A percentile compares a stretch with the other conserved stretches of the same genome.
Conservation (phyloP, 1,284 basidiomycete genomes). For the Sporisorium graminicola region DNA sequence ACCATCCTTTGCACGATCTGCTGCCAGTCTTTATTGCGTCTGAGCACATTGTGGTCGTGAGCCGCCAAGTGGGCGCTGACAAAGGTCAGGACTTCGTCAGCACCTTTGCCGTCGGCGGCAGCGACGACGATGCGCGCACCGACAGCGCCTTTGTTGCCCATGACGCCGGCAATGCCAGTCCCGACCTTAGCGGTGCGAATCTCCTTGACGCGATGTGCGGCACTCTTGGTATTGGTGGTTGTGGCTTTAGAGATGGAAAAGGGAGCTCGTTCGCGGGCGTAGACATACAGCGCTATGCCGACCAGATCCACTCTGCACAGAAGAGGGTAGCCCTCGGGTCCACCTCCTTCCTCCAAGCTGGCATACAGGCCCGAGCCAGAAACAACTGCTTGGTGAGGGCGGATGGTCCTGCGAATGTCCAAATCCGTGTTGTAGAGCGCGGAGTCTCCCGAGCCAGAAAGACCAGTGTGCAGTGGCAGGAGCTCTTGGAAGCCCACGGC, state of each 20-base stretch:
- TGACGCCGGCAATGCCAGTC: slow-evolving; percentile 70
- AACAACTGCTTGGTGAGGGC: slow-evolving; percentile 67
- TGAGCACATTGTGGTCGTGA: slow-evolving; percentile 79
- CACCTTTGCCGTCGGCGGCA: slow-evolving; percentile 41
- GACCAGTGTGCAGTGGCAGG: slow-evolving; percentile 76
- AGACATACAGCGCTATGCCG: slow-evolving; percentile 74
- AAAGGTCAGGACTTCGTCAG: slow-evolving; percentile 76
- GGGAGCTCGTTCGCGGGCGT: slow-evolving; percentile 76
- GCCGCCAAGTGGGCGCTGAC: slow-evolving; percentile 91
- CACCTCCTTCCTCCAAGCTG: slow-evolving; percentile 59
- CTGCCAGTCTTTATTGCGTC: slow-evolving; percentile 84
- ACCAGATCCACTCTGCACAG: slow-evolving; percentile 60
- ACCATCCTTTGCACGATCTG: slow-evolving; percentile 83
- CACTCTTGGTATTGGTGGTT: slow-evolving; percentile 80
- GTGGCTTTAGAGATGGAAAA: slow-evolving; percentile 73
- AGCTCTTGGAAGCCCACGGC: slow-evolving; percentile 91
- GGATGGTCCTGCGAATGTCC: slow-evolving; percentile 71
- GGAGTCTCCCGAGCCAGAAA: slow-evolving; percentile 70
- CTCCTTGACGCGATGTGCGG: slow-evolving; percentile 61
- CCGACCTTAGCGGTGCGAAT: slow-evolving; percentile 64
- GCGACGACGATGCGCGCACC: slow-evolving; percentile 84
- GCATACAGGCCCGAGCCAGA: slow-evolving; percentile 62
- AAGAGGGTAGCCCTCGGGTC: slow-evolving; percentile 64
- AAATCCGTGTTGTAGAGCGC: slow-evolving; percentile 77
- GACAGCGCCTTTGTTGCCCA: slow-evolving; percentile 97